These are phyloP conservation scores for Lepidopterella palustris DNA, from an alignment of 495 filamentous ascomycete species.

Conservation along the genomic window DNA sequence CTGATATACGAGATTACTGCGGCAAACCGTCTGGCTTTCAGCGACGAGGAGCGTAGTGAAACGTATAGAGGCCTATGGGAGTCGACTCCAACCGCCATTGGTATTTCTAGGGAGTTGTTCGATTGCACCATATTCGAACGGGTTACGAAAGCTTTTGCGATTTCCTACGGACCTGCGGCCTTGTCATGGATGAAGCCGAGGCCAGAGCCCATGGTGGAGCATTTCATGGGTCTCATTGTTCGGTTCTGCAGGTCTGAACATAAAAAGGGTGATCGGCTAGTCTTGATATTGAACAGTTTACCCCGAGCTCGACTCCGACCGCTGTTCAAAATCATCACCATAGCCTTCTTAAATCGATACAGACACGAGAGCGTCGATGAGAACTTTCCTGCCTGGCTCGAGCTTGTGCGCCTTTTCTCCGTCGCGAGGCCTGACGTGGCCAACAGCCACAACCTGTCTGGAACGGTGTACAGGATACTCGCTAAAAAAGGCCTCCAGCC, in stretches of 20 bases:
- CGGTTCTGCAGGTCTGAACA: background rate
- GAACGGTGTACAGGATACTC: background rate
- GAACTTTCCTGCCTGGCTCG: background rate
- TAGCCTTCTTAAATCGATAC: background rate
- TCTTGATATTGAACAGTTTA: background rate
- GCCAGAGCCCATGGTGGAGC: background rate
- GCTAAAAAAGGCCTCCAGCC: background rate
- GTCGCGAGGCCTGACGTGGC: background rate
- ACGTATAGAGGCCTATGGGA: background rate
- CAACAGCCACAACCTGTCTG: too few species aligned
- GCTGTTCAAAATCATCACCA: background rate
- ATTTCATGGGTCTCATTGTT: background rate
- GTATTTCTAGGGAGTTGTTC: background rate
- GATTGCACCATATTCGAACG: background rate
- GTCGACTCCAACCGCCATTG: background rate
- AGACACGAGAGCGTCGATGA: background rate
- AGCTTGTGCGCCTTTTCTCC: background rate
- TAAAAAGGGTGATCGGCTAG: background rate
- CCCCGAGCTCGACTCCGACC: background rate
- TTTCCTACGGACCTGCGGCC: background rate
- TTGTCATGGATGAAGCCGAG: background rate
- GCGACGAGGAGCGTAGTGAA: background rate
- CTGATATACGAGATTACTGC: background rate
- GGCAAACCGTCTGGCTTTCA: background rate
- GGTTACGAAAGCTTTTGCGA: background rate